These are phyloP conservation scores for Clohesyomyces aquaticus DNA, from an alignment of 495 filamentous ascomycete species.

Conservation along the genomic window DNA sequence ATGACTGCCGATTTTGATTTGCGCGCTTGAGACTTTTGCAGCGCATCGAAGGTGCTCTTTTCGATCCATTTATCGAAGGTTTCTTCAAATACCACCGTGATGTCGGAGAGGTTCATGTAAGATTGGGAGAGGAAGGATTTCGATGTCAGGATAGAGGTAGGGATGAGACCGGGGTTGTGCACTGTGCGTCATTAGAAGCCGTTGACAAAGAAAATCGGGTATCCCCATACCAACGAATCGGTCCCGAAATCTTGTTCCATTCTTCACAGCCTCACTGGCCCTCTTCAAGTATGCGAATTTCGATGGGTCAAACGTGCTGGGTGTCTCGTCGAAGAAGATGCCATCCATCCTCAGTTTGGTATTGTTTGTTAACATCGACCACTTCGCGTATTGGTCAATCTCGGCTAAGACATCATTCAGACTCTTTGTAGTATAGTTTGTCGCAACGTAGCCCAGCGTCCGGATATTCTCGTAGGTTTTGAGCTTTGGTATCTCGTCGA, in stretches of 20 bases:
- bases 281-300: constrained; percentile 45
- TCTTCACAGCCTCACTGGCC: constrained; percentile 40
- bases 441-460: constrained; percentile 38
- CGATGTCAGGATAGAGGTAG: constrained; percentile 3
- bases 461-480: constrained; percentile 30
- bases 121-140: constrained; percentile 6
- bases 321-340: constrained; percentile 41
- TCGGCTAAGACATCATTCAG: constrained; percentile 27
- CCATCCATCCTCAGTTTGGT: constrained; percentile 30
- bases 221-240: constrained; percentile 24
- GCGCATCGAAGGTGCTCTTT: constrained; percentile 12
- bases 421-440: constrained; percentile 22
- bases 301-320: constrained; percentile 35
- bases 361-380: constrained; percentile 22
- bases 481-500: constrained; percentile 34
- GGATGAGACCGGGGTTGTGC: constrained; percentile 31
- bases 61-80: constrained; percentile 27
- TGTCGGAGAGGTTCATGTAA: constrained; percentile 35
- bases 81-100: constrained; percentile 36
- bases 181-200: constrained; percentile 9
- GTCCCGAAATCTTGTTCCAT: constrained; percentile 30
- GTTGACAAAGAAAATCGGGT: not conserved
- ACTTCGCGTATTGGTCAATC: constrained; percentile 31
- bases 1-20: constrained; percentile 26
- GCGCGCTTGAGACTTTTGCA: constrained; percentile 1